A percentile compares a stretch with the other conserved stretches of the same genome.
Conservation (phyloP, 2,329 filamentous ascomycete genomes). For the Rhynchosporium agropyri region DNA sequence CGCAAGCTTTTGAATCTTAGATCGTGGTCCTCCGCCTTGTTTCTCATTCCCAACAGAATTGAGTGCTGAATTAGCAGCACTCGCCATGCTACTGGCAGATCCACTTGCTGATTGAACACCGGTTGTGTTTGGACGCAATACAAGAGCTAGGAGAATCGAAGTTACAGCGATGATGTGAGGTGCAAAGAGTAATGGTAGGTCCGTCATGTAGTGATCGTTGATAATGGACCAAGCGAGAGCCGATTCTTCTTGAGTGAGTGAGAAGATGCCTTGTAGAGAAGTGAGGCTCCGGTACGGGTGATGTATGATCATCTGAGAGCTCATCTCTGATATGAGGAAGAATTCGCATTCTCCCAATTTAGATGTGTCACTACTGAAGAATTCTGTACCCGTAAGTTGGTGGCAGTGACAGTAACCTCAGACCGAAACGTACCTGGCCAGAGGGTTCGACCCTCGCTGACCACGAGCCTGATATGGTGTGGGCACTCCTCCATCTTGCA, state of each 20-base stretch:
- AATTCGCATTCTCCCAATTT: conserved; percentile 78
- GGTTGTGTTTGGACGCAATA: conserved; percentile 60
- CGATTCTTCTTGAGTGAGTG: conserved; percentile 64
- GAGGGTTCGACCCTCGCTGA: conserved; percentile 80
- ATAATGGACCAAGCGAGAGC: conserved; percentile 69
- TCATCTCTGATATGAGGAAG: conserved; percentile 72
- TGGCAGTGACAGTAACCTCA: background rate
- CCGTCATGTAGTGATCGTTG: conserved; percentile 75
- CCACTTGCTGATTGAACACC: conserved; percentile 48
- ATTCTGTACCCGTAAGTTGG: conserved; percentile 48
- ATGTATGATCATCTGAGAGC: conserved; percentile 72
- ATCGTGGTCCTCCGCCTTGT: conserved; percentile 31
- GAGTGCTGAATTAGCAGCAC: conserved; percentile 41
- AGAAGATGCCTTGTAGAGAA: conserved; percentile 62
- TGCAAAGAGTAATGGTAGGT: conserved; percentile 67
- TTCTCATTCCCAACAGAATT: conserved; percentile 35
- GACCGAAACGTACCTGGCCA: conserved; percentile 65
- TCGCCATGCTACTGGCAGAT: conserved; percentile 43
- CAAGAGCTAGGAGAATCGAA: conserved; percentile 69
- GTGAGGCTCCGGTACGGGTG: conserved; percentile 71
- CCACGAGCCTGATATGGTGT: conserved; percentile 90
- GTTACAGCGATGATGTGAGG: conserved; percentile 72
- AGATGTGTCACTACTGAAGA: conserved; percentile 64
- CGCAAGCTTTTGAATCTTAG: conserved; percentile 55
- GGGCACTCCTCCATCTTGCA: conserved; percentile 98